A percentile compares a stretch with the other conserved stretches of the same genome.
Evolutionary conservation across 2,329 filamentous ascomycete species (phyloP).

Genomic region (Colletotrichum sp.): DNA sequence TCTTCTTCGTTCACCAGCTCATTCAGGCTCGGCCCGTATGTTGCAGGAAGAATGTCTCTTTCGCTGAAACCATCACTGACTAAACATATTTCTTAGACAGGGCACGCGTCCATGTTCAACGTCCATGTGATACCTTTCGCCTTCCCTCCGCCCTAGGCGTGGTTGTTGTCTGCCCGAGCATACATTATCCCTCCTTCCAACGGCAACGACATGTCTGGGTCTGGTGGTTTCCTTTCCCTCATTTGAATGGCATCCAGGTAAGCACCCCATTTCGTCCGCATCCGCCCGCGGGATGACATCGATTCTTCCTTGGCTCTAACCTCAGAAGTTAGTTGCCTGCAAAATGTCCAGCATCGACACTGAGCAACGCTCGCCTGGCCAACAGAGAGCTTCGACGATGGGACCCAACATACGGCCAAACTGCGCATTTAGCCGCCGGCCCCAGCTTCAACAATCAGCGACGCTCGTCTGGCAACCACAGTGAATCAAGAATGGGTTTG

Average conservation of each 20-base stretch:
- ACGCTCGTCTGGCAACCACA: too few relatives aligned
- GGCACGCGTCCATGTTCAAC: background rate
- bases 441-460: too few relatives aligned
- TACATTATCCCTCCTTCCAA: background rate
- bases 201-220: background rate
- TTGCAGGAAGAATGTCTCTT: background rate
- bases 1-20: background rate
- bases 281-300: background rate
- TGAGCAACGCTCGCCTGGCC: background rate
- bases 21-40: background rate
- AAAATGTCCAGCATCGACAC: accelerated
- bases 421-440: background rate
- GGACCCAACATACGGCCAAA: background rate
- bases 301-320: background rate
- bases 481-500: too few relatives aligned
- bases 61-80: background rate
- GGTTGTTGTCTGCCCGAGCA: background rate
- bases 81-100: accelerated
- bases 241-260: background rate
- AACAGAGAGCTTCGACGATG: background rate
- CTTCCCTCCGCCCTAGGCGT: background rate
- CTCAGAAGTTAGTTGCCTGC: background rate
- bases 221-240: background rate
- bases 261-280: background rate
- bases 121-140: background rate